These are phyloP conservation scores for Pseudopediastrum boryanum DNA, from an alignment of 139 green algal species.

Conservation along the genomic window DNA sequence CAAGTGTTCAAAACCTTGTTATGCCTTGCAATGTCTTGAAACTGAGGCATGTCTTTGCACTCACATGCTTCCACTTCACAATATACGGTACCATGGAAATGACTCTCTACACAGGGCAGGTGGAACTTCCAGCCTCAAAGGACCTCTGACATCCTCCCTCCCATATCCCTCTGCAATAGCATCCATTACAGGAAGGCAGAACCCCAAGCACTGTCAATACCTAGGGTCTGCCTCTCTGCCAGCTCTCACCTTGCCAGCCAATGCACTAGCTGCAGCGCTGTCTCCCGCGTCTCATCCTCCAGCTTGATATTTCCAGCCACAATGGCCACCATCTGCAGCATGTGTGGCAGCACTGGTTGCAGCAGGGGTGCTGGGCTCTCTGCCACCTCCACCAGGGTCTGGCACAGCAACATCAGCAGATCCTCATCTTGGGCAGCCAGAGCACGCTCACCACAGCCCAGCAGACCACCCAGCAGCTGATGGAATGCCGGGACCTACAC, in stretches of 20 bases:
- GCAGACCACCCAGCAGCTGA: conserved; percentile 44
- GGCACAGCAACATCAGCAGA: conserved; percentile 47
- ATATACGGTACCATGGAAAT: too few species aligned
- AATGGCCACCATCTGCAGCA: conserved; percentile 59
- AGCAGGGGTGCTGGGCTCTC: conserved; percentile 55
- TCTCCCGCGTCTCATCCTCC: conserved; percentile 58
- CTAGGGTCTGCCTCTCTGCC: too few species aligned
- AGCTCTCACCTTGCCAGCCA: conserved; percentile 53
- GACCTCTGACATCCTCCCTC: too few species aligned
- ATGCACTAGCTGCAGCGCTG: conserved; percentile 67
- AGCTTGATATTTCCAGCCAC: conserved; percentile 43
- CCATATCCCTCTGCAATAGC: too few species aligned
- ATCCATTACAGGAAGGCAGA: too few species aligned
- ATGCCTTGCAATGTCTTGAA: too few species aligned
- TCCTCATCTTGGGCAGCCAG: conserved; percentile 47
- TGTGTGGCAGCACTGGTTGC: conserved; percentile 47
- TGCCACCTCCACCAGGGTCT: conserved; percentile 62
- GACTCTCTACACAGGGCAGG: too few species aligned
- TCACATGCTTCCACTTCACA: too few species aligned
- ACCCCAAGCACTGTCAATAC: too few species aligned
- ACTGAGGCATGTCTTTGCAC: too few species aligned
- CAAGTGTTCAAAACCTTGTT: too few species aligned
- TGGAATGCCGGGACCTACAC: conserved; percentile 44
- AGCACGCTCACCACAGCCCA: conserved; percentile 38
- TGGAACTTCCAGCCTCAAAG: too few species aligned